Evolutionary conservation across 169 alveolate species (phyloP).

Genomic region (Amoebophrya sp.): DNA sequence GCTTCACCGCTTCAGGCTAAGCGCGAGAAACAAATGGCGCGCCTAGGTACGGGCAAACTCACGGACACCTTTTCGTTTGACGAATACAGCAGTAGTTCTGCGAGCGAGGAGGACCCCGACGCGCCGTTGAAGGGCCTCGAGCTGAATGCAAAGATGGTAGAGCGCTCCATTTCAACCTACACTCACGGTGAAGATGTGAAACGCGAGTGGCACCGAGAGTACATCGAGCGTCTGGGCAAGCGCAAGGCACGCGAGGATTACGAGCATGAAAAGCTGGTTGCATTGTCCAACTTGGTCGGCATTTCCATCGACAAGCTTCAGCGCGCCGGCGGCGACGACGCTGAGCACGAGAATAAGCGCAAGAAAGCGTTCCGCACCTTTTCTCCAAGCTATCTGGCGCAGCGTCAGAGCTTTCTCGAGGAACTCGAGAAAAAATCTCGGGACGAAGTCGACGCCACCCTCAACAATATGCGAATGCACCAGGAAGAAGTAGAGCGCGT

Average conservation of each 20-base stretch:
- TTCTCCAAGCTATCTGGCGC: too few species aligned
- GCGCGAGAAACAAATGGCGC: too few species aligned
- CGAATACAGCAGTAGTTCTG: not conserved
- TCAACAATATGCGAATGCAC: too few species aligned
- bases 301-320: not conserved
- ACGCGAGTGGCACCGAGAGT: not conserved
- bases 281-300: constrained; percentile 14
- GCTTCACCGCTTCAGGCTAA: too few species aligned
- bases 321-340: not conserved
- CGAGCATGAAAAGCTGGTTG: not conserved
- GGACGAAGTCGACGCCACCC: too few species aligned
- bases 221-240: not conserved
- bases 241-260: not conserved
- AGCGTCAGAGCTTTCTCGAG: too few species aligned
- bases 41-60: not conserved
- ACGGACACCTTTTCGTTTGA: not conserved
- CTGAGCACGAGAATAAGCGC: too few species aligned
- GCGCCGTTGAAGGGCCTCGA: not conserved
- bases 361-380: too few species aligned
- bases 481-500: too few species aligned
- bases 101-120: not conserved
- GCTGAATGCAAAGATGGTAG: not conserved
- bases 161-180: not conserved
- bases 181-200: not conserved
- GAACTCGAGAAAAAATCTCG: too few species aligned